Conservation (phyloP, 2,329 filamentous ascomycete species). For the Pseudogymnoascus sp. region DNA sequence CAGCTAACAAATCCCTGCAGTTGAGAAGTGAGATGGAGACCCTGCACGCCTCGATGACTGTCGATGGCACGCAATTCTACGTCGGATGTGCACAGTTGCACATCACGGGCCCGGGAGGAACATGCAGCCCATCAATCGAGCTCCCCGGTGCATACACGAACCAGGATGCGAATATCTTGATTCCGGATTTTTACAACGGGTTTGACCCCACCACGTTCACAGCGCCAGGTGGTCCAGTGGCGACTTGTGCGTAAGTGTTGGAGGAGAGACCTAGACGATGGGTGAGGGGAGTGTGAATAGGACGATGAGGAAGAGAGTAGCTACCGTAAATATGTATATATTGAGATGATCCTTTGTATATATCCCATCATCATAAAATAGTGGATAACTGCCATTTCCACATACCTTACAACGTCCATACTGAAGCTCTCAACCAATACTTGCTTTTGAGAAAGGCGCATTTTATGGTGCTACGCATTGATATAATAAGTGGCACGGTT, state of each 20-base stretch:
- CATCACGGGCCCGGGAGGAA: conserved; percentile 20
- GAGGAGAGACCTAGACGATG: neutral
- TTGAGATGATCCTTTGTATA: conserved; percentile 2
- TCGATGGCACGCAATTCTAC: conserved; percentile 29
- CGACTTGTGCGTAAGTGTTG: conserved; percentile 8
- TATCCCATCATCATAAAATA: neutral
- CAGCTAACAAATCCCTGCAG: conserved; percentile 10
- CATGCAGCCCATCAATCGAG: conserved; percentile 18
- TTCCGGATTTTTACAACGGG: conserved; percentile 17
- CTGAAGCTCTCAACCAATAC: neutral
- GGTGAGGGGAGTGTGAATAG: too few species aligned
- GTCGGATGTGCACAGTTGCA: conserved; percentile 23
- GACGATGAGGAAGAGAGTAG: neutral
- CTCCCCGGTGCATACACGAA: conserved; percentile 23
- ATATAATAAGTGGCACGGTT: too few species aligned
- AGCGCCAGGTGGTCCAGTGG: conserved; percentile 23
- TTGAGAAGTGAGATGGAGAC: conserved; percentile 30
- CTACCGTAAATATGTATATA: neutral
- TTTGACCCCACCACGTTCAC: conserved; percentile 28
- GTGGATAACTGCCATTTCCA: neutral
- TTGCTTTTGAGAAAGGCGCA: neutral
- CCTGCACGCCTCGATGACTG: conserved; percentile 24
- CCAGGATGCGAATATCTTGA: conserved; percentile 19
- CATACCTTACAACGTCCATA: neutral
- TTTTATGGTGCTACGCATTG: too few species aligned